phyloP scores from a whole-genome alignment of 192 early-diverging fungal species.

The Coemansia sp. region DNA sequence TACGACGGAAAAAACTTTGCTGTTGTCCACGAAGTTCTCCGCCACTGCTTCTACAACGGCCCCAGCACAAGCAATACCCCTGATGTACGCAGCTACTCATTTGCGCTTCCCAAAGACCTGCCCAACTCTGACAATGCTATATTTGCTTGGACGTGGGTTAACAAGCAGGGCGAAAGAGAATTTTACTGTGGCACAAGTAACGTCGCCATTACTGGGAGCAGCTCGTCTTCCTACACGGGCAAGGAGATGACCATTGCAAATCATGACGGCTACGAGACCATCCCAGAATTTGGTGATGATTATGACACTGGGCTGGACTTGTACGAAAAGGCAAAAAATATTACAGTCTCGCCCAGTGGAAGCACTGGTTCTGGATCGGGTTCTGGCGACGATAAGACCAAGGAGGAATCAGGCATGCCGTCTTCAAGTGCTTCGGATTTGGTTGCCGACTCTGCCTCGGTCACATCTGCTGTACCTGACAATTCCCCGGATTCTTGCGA shows the following conservation, averaged over 20 bases:
- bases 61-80: conserved; percentile 19
- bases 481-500: not conserved
- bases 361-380: not conserved
- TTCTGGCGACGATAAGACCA: not conserved
- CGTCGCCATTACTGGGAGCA: conserved; percentile 24
- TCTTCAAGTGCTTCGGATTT: not conserved
- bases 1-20: conserved; percentile 54
- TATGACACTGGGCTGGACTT: conserved; percentile 36
- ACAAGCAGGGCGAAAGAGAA: conserved; percentile 61
- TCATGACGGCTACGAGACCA: conserved; percentile 46
- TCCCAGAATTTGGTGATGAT: conserved; percentile 54
- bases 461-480: not conserved
- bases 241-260: conserved; percentile 42
- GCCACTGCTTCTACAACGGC: conserved; percentile 38
- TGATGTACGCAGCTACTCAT: conserved; percentile 32
- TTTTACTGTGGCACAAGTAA: conserved; percentile 47
- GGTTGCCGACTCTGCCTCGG: not conserved
- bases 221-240: conserved; percentile 34
- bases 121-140: conserved; percentile 57
- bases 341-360: conserved; percentile 36
- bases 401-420: not conserved
- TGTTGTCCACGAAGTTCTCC: conserved; percentile 57
- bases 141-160: conserved; percentile 67
- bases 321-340: conserved; percentile 25
- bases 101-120: conserved; percentile 57